A percentile compares a stretch with the other conserved stretches of the same genome.
These are phyloP conservation scores for Phytophthora pluvialis DNA, from an alignment of 352 stramenopile genomes.

Conservation along the genomic window DNA sequence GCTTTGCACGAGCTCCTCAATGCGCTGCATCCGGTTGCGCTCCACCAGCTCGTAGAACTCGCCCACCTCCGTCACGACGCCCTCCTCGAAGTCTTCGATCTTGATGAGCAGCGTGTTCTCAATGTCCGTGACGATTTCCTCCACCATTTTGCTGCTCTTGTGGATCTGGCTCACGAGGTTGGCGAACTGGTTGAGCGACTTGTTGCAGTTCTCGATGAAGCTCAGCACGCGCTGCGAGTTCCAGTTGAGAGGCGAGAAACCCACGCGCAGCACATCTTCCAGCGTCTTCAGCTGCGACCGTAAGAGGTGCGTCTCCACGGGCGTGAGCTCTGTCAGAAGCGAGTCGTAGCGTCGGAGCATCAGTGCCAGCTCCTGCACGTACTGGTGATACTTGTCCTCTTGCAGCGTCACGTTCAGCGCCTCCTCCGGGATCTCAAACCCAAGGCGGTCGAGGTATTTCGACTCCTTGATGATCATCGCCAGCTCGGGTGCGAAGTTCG, in stretches of 20 bases:
- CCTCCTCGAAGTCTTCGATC: slow-evolving; percentile 90
- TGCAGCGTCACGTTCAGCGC: slow-evolving; percentile 96
- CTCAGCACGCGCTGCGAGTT: slow-evolving; percentile 96
- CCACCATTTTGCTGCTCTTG: slow-evolving; percentile 96
- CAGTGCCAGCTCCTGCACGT: slow-evolving; percentile 91
- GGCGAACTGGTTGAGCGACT: slow-evolving; percentile 93
- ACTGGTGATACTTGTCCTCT: slow-evolving; percentile 96
- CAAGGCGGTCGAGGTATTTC: slow-evolving; percentile 95
- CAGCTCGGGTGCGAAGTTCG: slow-evolving; percentile 94
- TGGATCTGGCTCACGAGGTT: slow-evolving; percentile 95
- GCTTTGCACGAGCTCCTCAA: slow-evolving; percentile 94
- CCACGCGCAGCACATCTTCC: slow-evolving; percentile 84
- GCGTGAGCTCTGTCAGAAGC: slow-evolving; percentile 81
- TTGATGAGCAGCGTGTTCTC: slow-evolving; percentile 93
- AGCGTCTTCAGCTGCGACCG: slow-evolving; percentile 91
- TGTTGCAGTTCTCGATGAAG: slow-evolving; percentile 95
- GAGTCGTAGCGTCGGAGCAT: slow-evolving; percentile 94
- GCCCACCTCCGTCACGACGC: slow-evolving; percentile 90
- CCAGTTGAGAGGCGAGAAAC: slow-evolving; percentile 96
- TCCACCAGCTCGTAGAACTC: slow-evolving; percentile 96
- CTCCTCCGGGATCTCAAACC: slow-evolving; percentile 95
- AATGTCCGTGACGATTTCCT: slow-evolving; percentile 93
- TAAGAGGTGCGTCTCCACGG: slow-evolving; percentile 91
- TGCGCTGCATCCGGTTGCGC: slow-evolving; percentile 88
- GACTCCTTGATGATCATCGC: slow-evolving; percentile 96